Base-by-base conservation (phyloP, 1,139 yeast species). In the Pichia sp. region DNA sequence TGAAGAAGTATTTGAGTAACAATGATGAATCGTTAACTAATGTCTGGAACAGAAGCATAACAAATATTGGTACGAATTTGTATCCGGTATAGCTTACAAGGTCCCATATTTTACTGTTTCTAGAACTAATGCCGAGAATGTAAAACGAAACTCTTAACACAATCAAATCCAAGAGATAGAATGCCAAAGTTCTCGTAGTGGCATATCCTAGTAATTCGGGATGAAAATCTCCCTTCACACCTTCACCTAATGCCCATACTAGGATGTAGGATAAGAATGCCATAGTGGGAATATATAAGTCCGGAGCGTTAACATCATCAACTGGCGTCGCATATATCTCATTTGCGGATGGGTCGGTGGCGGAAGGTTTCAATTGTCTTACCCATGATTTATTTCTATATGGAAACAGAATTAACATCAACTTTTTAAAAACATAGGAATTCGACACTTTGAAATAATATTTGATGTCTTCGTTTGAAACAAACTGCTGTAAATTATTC, bases 361-460 rank as follows among this genome's bases (percentile, higher is more conserved):
- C 57, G 33, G 16, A n/a, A 6, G 26, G 7, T 11, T 62, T 43
- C 57, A 78, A 66, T 44, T 73, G 64, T 52, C 92, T 67, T 39
- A 73, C 74, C 95, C 95, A 85, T 48, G 83, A 85, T 56, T 77
- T 78, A 61, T 88, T 92, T 51, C 78, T 71, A 73, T 87, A 94
- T 0, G 99, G 99, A 61, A 88, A 82, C 38, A 92, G 62, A 35
- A 94, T 81, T 51, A 90, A 71, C 38, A 74, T 63, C 37, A 94
- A 63, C 60, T 94, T 94, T 39, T 73, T 72, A 49, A 85, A 61
- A 33, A 94, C 98, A 58, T 90, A 94, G 3, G 81, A 71, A 61
- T 92, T 94, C 43, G 95, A 84, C 34, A 94, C 96, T 62, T 86
- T 88, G 69, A 94, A 94, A 65, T 90, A 90, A 64, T 83, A 85